Percentiles rank a stretch among this genome's conserved stretches.
Conservation (phyloP, 1,139 yeast species). For the Candida dubliniensis region DNA sequence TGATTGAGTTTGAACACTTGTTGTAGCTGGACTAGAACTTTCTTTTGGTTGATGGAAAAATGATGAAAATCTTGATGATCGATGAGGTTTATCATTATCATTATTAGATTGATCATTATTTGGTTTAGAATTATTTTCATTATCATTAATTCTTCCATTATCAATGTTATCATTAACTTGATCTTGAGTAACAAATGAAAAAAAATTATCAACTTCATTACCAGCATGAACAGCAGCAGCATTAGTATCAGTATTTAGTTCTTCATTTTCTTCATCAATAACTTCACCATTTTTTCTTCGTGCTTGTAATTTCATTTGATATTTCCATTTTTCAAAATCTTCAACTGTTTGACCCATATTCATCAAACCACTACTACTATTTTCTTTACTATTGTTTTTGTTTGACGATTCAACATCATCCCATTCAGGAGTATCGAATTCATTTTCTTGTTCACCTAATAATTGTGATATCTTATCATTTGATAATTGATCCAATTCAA, state of each 20-base stretch:
- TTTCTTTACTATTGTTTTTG: background rate
- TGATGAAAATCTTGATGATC: conserved; percentile 47
- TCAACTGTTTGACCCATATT: conserved; percentile 59
- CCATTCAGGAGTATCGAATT: conserved; percentile 53
- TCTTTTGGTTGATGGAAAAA: conserved; percentile 29
- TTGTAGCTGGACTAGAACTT: conserved; percentile 1
- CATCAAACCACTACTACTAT: conserved; percentile 7
- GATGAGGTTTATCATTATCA: conserved; percentile 20
- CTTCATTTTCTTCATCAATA: conserved; percentile 25
- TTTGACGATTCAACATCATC: conserved; percentile 19
- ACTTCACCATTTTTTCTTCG: conserved; percentile 51
- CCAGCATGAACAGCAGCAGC: conserved; percentile 26
- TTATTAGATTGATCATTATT: conserved; percentile 11
- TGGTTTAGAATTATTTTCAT: background rate
- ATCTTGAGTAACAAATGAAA: conserved; percentile 41
- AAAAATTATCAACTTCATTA: conserved; percentile 54
- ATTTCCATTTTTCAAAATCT: conserved; percentile 73
- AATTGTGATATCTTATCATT: conserved; percentile 33
- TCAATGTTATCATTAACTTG: conserved; percentile 22
- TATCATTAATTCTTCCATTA: conserved; percentile 1
- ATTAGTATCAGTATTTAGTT: conserved; percentile 12
- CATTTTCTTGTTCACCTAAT: conserved; percentile 39
- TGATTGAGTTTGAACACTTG: conserved; percentile 6
- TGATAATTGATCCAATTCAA: conserved; percentile 31
- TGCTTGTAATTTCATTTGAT: conserved; percentile 58